Percentiles rank a stretch among this genome's conserved stretches.
phyloP scores from a whole-genome alignment of 495 filamentous ascomycete species.

The Xylona heveae region DNA sequence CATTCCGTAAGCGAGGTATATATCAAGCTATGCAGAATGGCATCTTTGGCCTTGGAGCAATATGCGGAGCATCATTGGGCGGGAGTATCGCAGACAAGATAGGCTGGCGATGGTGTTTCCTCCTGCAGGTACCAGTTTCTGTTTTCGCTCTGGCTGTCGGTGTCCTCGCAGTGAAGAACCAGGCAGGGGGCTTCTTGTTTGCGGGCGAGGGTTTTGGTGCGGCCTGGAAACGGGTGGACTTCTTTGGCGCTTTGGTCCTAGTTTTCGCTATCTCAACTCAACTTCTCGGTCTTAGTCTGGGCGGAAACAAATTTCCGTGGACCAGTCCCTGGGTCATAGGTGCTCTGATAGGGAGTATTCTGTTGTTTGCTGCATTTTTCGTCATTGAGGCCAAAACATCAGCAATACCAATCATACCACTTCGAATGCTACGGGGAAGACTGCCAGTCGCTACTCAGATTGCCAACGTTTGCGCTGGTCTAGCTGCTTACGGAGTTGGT shows the following conservation, averaged over 20 bases:
- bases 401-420: conserved; percentile 38
- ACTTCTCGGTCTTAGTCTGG: conserved; percentile 35
- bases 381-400: conserved; percentile 31
- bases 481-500: conserved; percentile 42
- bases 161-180: conserved; percentile 28
- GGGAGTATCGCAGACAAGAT: conserved; percentile 25
- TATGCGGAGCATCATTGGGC: conserved; percentile 26
- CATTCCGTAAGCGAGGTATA: conserved; percentile 38
- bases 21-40: conserved; percentile 43
- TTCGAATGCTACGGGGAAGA: conserved; percentile 30
- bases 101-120: conserved; percentile 29
- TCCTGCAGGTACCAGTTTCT: conserved; percentile 27
- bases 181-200: conserved; percentile 8
- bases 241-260: conserved; percentile 30
- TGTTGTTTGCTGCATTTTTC: conserved; percentile 27
- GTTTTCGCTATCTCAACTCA: conserved; percentile 34
- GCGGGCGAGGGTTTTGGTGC: conserved; percentile 12
- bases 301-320: conserved; percentile 42
- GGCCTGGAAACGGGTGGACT: conserved; percentile 33
- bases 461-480: conserved; percentile 36
- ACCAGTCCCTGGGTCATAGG: conserved; percentile 29
- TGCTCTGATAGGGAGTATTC: conserved; percentile 26
- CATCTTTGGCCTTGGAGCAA: conserved; percentile 32
- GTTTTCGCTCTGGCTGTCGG: conserved; percentile 29
- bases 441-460: conserved; percentile 31